These are phyloP conservation scores for Syncephalastrum sp. DNA, from an alignment of 371 early-diverging fungal genomes.

Conservation along the genomic window DNA sequence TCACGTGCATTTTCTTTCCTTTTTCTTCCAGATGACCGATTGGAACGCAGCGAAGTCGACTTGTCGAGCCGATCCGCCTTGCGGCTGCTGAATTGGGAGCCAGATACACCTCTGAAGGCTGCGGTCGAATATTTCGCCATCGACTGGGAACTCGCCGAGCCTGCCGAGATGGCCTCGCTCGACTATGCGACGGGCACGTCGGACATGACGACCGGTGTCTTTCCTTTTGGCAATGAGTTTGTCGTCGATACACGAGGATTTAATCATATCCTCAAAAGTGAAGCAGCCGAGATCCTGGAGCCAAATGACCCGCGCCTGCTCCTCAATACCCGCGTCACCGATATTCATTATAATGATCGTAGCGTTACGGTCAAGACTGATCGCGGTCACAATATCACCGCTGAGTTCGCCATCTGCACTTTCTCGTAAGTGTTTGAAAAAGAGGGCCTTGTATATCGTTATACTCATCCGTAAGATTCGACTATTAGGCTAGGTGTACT, in stretches of 20 bases:
- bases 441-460: neutral
- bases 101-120: conserved; percentile 35
- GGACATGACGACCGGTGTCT: conserved; percentile 29
- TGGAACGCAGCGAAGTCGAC: conserved; percentile 33
- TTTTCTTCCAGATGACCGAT: conserved; percentile 14
- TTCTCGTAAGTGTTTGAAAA: conserved; percentile 30
- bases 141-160: conserved; percentile 51
- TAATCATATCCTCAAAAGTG: conserved; percentile 36
- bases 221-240: conserved; percentile 43
- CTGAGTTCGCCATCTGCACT: conserved; percentile 49
- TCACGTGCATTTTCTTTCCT: neutral
- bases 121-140: conserved; percentile 48
- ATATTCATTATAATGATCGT: conserved; percentile 28
- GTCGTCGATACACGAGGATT: conserved; percentile 46
- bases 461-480: neutral
- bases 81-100: conserved; percentile 34
- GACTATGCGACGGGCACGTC: conserved; percentile 43
- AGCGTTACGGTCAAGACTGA: conserved; percentile 27
- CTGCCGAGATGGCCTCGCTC: conserved; percentile 41
- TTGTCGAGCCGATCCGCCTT: conserved; percentile 39
- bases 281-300: conserved; percentile 22
- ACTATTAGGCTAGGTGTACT: conserved; percentile 41
- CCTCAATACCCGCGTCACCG: conserved; percentile 32
- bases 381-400: conserved; percentile 30
- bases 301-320: conserved; percentile 26